These are phyloP conservation scores for Sporobolus alterniflorus DNA, from an alignment of 202 grass and related monocot genomes.

Conservation along the genomic window DNA sequence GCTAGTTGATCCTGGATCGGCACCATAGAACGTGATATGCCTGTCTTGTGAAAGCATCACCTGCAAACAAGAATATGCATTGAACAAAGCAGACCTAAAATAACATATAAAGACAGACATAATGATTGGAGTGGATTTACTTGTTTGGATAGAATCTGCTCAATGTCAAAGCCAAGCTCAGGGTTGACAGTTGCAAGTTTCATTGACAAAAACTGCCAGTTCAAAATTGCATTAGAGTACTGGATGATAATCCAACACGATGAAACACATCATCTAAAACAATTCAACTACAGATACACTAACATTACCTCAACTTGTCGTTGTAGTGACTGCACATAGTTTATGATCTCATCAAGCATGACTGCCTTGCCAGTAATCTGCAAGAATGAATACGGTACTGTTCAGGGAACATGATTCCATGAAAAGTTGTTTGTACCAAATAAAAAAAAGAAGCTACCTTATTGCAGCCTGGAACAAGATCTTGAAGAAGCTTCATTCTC, in stretches of 20 bases:
- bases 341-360: slow-evolving; percentile 99
- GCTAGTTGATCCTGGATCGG: slow-evolving; percentile 45
- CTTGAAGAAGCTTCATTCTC: slow-evolving; percentile 98
- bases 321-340: slow-evolving; percentile 96
- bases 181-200: slow-evolving; percentile 93
- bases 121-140: slow-evolving; percentile 43
- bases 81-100: slow-evolving; percentile 31
- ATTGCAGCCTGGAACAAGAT: slow-evolving; percentile 97
- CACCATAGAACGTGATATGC: slow-evolving; percentile 59
- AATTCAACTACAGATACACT: background rate
- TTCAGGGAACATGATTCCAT: background rate
- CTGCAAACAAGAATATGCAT: slow-evolving; percentile 40
- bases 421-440: slow-evolving; percentile 18
- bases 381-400: slow-evolving; percentile 25
- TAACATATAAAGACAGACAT: background rate
- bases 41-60: slow-evolving; percentile 78
- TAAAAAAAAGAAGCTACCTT: slow-evolving; percentile 61
- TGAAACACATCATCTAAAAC: background rate
- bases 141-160: slow-evolving; percentile 81
- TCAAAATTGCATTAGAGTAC: slow-evolving; percentile 28
- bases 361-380: slow-evolving; percentile 97
- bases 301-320: slow-evolving; percentile 85
- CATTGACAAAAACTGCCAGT: slow-evolving; percentile 92
- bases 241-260: slow-evolving; percentile 24
- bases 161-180: slow-evolving; percentile 66